These are phyloP conservation scores for Vitis riparia DNA, from an alignment of 164 flowering plant species.

Conservation along the genomic window DNA sequence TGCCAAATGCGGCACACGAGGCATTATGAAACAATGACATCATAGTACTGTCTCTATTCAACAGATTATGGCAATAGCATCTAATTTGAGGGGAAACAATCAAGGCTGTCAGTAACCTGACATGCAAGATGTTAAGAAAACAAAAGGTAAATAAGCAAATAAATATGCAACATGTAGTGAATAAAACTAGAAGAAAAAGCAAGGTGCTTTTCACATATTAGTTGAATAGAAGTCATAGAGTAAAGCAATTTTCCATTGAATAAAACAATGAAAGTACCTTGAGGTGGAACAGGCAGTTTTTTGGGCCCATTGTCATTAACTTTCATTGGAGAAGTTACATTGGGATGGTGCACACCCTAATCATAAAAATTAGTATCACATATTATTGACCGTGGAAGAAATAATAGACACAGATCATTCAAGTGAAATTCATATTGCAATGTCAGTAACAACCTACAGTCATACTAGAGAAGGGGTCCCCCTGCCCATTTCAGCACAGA, in stretches of 20 bases:
- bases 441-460: too few species aligned
- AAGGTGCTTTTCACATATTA: too few species aligned
- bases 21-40: not conserved
- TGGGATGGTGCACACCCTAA: not conserved
- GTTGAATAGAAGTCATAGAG: too few species aligned
- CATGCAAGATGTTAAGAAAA: not conserved
- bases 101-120: not conserved
- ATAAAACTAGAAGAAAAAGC: too few species aligned
- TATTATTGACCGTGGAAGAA: not conserved
- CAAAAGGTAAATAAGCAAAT: not conserved
- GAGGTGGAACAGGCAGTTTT: not conserved
- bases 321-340: not conserved
- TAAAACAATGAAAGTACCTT: not conserved
- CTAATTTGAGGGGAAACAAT: too few species aligned
- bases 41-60: not conserved
- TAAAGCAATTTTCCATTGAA: not conserved
- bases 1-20: not conserved
- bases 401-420: too few species aligned
- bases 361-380: not conserved
- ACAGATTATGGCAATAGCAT: not conserved
- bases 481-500: too few species aligned
- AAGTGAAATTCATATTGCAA: too few species aligned
- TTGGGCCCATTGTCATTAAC: not conserved
- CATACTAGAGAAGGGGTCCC: too few species aligned
- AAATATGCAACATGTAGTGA: too few species aligned